These are phyloP conservation scores for Chalciporus sphaerocephalus DNA, from an alignment of 768 basidiomycete species.

Conservation along the genomic window DNA sequence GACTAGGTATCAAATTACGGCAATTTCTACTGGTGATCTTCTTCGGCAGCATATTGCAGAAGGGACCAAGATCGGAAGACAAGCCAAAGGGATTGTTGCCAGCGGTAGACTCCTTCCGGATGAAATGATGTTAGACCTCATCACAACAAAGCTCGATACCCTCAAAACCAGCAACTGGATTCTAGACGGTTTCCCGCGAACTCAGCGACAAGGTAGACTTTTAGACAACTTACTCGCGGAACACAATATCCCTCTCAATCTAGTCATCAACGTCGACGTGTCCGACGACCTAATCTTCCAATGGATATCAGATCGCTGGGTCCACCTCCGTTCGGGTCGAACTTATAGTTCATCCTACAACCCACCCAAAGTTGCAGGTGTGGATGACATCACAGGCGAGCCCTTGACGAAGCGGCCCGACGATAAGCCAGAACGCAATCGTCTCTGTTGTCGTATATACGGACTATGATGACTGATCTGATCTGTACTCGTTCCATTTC, in stretches of 20 bases:
- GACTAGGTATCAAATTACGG: conserved; percentile 67
- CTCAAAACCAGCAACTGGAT: conserved; percentile 78
- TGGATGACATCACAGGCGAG: conserved; percentile 84
- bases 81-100: conserved; percentile 76
- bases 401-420: conserved; percentile 76
- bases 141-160: conserved; percentile 63
- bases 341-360: conserved; percentile 88
- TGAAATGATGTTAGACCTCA: conserved; percentile 70
- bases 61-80: conserved; percentile 61
- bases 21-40: conserved; percentile 80
- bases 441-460: not conserved
- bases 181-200: conserved; percentile 87
- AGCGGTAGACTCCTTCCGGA: conserved; percentile 73
- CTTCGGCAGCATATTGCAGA: conserved; percentile 77
- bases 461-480: conserved; percentile 4
- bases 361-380: conserved; percentile 68
- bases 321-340: conserved; percentile 80
- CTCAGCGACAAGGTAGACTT: conserved; percentile 71
- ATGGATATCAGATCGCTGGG: conserved; percentile 82
- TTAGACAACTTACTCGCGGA: conserved; percentile 71
- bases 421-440: conserved; percentile 69
- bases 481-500: conserved; percentile 5
- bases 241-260: conserved; percentile 59
- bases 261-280: conserved; percentile 81
- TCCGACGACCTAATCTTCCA: conserved; percentile 76